Base-by-base conservation (phyloP, 164 flowering plant genomes). In the Hamamelis virginiana region DNA sequence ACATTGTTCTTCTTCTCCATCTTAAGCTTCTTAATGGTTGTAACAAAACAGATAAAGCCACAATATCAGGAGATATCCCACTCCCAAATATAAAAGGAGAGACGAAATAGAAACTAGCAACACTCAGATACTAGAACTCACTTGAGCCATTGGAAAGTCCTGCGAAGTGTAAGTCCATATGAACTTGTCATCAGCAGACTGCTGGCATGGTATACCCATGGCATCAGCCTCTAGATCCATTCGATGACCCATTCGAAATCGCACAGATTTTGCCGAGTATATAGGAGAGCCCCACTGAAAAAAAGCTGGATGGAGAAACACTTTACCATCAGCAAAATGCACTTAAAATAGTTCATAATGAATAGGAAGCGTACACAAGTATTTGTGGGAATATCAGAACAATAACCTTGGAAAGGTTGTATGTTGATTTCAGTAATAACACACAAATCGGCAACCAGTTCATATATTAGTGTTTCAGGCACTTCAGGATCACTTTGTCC, bases 321-420 rank as follows among this genome's bases (percentile, higher is more conserved):
- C 22, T 9, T 25, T 8, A 47, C 19, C 23, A 62, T 64, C 51
- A 73, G 8, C 48, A 71, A 33, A 6, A 55, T 27, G 59, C 59
- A 21, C 59, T 22, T 22, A 55, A 25, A n/a, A 8, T 11, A 55
- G 11, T 15, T 33, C 41, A 33, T 9, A 55, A 25, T 15, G 8
- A 55, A 55, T 55, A 22, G 23, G 14, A 55, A 22, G 23, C 3
- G 59, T 23, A 55, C 13, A 28, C 11, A 55, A 58, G 38, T 38
- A 19, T 12, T 10, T 16, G 11, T 14, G 21, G 33, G 47, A 23
- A 62, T 44, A 69, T 25, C 19, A 11, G 60, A 62, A 33, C 9
- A 53, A 21, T 70, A 53, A 91, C 98, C 97, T 88, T 86, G 79
- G 80, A 91, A 92, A 64, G 97, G 97, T 23, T 75, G 87, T 15